Evolutionary conservation across 1,284 basidiomycete genomes (phyloP), one percentile per base, ranked within the genome.

Genomic region (Abortiporus biennis): DNA sequence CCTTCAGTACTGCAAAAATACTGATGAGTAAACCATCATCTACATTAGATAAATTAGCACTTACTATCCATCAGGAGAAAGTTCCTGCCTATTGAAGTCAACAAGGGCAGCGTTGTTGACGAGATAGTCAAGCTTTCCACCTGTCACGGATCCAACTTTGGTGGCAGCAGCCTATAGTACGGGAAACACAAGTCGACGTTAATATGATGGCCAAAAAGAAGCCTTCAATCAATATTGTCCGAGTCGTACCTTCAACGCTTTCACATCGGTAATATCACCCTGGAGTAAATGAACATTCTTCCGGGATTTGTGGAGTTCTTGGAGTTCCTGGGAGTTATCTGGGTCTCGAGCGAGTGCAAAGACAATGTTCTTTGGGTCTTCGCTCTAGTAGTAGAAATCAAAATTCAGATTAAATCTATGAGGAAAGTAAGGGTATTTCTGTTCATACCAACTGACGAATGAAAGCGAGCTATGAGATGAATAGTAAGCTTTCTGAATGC

Each of bases 91-190:
- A 4, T 40, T 35, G 5, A 5, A 3, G 9, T 24, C 40, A 3
- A 53, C 16, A 17, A 41, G 40, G 5, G 53, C 58, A 2, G 52
- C 60, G 38, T 60, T 60, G 45, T 59, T 61, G 31, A 63, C 57
- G 8, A 63, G 45, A 16, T 54, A 50, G 44, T 63, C 57, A 27
- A 63, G 48, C 9, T 43, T 50, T 13, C 59, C 59, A 16, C 54
- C 55, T 1, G 55, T 57, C 22, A 55, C 25, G 20, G 47, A 48
- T 6, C 49, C 45, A 0, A 56, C 54, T 33, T 54, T 50, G 25
- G 24, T 42, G n/a, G 45, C 50, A n/a, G 47, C 50, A 20, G 11
- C 31, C 52, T 51, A 30, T 15, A 35, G 32, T 27, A 9, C 6
- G 23, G 13, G 16, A 22, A 40, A 31, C 15, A 6, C 12, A 31